Base-by-base conservation (phyloP, 805 yeast species). In the Wickerhamomyces rabaulensis region DNA sequence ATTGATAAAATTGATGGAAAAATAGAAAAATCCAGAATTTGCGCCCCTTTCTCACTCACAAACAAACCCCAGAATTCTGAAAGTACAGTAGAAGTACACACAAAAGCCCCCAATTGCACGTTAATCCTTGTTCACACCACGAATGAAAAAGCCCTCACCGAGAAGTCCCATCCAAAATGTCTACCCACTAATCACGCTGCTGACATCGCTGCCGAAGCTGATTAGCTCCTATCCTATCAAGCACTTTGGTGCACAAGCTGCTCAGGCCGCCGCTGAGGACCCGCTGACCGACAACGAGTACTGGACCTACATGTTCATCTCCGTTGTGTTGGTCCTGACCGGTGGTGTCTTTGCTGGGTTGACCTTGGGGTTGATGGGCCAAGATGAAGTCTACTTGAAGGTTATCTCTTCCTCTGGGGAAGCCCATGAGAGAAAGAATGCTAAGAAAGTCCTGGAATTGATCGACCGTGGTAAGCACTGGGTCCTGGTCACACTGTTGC, bases 321-420 rank as follows among this genome's bases (percentile, higher is more conserved):
- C 94, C 1, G 73, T 76, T 7, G 53, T 70, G 20, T 70, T 87
- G 21, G 95, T 87, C 1, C 58, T 88, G 31, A 70, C 85, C 4
- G 96, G 96, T 48, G 96, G 96, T 54, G 82, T 86, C n/a, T 88
- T 88, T 73, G 95, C 96, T 6, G 96, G 95, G 8, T 73, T 92
- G 39, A 94, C 99, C n/a, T 71, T 92, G 42, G 98, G 94, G 2
- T 75, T 92, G 10, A 92, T 92, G 99, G 98, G 98, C 55, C 98
- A 92, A 66, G 98, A 92, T 65, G 98, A 92, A 65, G 92, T 92
- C 21, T 88, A 91, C 58, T 73, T 92, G 51, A 92, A 88, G 65
- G 99, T 92, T 12, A 84, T 92, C 51, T 82, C 90, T 45, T 80
- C 85, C 40, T 80, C 90, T n/a, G 98, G 99, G n/a, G 82, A 84